Conservation (phyloP, 805 yeast species). For the Zygosaccharomyces bisporus region DNA sequence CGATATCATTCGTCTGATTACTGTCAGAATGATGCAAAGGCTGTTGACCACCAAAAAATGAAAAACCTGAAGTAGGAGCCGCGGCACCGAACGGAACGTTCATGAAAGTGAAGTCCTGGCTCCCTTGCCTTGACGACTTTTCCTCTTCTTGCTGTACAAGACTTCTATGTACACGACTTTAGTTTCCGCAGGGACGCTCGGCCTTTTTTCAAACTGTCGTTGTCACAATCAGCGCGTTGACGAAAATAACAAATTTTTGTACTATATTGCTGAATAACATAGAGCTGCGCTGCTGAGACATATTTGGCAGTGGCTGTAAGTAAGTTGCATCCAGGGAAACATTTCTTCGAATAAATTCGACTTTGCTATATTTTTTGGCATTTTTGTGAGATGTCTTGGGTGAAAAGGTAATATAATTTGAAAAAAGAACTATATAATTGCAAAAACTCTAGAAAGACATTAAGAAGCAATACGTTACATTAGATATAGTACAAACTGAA, state of each 20-base stretch:
- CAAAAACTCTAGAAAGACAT: no score
- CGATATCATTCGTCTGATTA: conserved; percentile 10
- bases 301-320: no score
- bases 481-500: conserved; percentile 24
- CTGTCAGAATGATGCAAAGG: conserved; percentile 10
- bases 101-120: conserved; percentile 13
- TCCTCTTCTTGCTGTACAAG: neutral
- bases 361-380: no score
- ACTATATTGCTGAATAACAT: neutral
- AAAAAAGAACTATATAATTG: no score
- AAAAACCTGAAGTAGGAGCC: conserved; percentile 19
- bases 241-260: neutral
- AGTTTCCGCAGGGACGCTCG: neutral
- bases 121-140: conserved; percentile 2
- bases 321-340: no score
- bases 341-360: no score
- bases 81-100: conserved; percentile 22
- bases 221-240: neutral
- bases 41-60: conserved; percentile 14
- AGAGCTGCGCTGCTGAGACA: neutral
- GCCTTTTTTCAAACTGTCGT: neutral
- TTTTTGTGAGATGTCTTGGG: no score
- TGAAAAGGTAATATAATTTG: no score
- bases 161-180: neutral
- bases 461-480: neutral